These are phyloP conservation scores for Flaveria floridana DNA, from an alignment of 140 eudicot species.

Conservation along the genomic window DNA sequence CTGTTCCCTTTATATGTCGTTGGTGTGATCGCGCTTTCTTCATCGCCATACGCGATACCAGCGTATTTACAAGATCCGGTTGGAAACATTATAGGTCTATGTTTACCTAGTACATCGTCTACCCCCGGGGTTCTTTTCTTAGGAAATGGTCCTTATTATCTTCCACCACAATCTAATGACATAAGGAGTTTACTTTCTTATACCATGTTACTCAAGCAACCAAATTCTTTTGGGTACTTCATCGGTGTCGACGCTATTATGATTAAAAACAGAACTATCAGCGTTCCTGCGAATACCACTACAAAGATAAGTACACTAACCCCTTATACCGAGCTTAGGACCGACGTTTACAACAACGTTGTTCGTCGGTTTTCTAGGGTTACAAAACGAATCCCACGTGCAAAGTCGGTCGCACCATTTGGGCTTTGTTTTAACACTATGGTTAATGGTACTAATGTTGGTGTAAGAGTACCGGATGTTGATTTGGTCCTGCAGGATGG, in stretches of 20 bases:
- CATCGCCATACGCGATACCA: constrained; percentile 20
- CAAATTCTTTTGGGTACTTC: constrained; percentile 23
- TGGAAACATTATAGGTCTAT: constrained; percentile 2
- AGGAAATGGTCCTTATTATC: constrained; percentile 22
- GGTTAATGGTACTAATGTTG: background rate
- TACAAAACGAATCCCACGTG: background rate
- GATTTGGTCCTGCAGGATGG: background rate
- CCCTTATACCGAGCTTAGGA: constrained; percentile 25
- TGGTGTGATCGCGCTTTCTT: constrained; percentile 20
- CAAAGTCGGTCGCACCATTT: constrained; percentile 18
- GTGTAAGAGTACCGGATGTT: constrained; percentile 18
- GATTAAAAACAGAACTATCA: background rate
- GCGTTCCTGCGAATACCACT: background rate
- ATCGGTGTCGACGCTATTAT: background rate
- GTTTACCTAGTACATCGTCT: background rate
- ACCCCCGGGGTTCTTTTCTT: background rate
- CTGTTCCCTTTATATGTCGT: background rate
- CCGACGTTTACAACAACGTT: background rate
- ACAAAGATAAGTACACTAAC: constrained; percentile 24
- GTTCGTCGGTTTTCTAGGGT: constrained; percentile 18
- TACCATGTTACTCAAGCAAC: constrained; percentile 15
- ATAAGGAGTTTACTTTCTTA: constrained; percentile 15
- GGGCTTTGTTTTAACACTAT: constrained; percentile 17
- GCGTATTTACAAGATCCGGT: background rate
- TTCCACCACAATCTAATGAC: background rate